A percentile compares a stretch with the other conserved stretches of the same genome.
Conservation (phyloP, 2,329 filamentous ascomycete genomes). For the Penicillium sp. region DNA sequence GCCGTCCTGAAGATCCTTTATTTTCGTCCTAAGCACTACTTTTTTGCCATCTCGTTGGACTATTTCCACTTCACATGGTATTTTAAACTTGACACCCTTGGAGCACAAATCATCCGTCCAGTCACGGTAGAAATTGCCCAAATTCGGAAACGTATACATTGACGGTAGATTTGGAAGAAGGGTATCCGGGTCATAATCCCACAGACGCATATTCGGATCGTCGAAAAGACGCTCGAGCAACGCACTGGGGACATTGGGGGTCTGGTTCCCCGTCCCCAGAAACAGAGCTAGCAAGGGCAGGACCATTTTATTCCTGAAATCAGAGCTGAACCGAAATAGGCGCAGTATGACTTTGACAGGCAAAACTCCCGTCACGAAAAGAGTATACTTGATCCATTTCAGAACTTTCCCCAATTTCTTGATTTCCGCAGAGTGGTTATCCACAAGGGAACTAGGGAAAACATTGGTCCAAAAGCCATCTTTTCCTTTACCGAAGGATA, state of each 20-base stretch:
- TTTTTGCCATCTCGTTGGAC: neutral
- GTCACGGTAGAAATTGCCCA: slow-evolving; percentile 54
- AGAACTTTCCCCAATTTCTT: slow-evolving; percentile 52
- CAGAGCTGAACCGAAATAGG: slow-evolving; percentile 64
- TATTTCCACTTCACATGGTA: slow-evolving; percentile 23
- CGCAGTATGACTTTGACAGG: slow-evolving; percentile 62
- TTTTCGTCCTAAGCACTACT: slow-evolving; percentile 2
- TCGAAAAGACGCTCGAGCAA: slow-evolving; percentile 61
- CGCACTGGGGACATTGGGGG: slow-evolving; percentile 65
- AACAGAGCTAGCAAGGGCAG: slow-evolving; percentile 70
- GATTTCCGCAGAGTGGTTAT: slow-evolving; percentile 54
- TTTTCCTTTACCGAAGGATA: slow-evolving; percentile 56
- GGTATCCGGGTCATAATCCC: slow-evolving; percentile 55
- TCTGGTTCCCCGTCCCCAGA: slow-evolving; percentile 70
- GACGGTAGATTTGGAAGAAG: slow-evolving; percentile 53
- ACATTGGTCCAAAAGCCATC: slow-evolving; percentile 61
- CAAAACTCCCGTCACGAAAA: slow-evolving; percentile 54
- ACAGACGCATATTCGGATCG: slow-evolving; percentile 57
- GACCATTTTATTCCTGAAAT: slow-evolving; percentile 68
- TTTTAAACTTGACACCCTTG: slow-evolving; percentile 53
- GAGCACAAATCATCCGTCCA: slow-evolving; percentile 52
- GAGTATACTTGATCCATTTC: slow-evolving; percentile 52
- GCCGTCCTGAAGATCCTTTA: neutral
- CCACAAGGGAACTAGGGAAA: slow-evolving; percentile 54
- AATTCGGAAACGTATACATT: slow-evolving; percentile 60